A percentile compares a stretch with the other conserved stretches of the same genome.
These are phyloP conservation scores for Lecanicillium sp. DNA, from an alignment of 2,329 filamentous ascomycete species.

Conservation along the genomic window DNA sequence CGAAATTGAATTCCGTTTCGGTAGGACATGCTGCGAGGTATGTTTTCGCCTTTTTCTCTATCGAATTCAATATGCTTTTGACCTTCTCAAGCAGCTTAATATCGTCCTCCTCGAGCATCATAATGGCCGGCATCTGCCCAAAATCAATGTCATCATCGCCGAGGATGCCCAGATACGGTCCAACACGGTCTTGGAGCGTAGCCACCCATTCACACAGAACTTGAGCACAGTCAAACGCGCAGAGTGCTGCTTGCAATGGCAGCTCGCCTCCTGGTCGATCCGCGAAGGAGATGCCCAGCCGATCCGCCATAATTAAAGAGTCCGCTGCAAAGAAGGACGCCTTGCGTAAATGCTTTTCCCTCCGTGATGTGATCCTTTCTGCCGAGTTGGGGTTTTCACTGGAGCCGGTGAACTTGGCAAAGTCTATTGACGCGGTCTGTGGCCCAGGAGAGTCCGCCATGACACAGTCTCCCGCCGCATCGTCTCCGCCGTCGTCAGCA, in stretches of 20 bases:
- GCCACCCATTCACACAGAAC: slow-evolving; percentile 92
- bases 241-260: slow-evolving; percentile 84
- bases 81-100: slow-evolving; percentile 78
- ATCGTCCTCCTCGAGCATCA: slow-evolving; percentile 89
- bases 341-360: slow-evolving; percentile 82
- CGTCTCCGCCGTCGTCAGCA: slow-evolving; percentile 33
- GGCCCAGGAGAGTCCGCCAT: slow-evolving; percentile 45
- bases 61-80: slow-evolving; percentile 65
- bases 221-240: slow-evolving; percentile 87
- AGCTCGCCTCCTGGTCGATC: slow-evolving; percentile 79
- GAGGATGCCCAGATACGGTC: slow-evolving; percentile 77
- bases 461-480: slow-evolving; percentile 36
- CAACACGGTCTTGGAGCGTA: slow-evolving; percentile 89
- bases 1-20: slow-evolving; percentile 45
- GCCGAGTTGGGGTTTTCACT: slow-evolving; percentile 3
- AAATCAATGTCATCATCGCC: slow-evolving; percentile 77
- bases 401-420: slow-evolving; percentile 26
- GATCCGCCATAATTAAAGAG: slow-evolving; percentile 81
- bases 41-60: slow-evolving; percentile 69
- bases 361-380: slow-evolving; percentile 38
- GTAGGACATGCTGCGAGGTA: slow-evolving; percentile 42
- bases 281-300: slow-evolving; percentile 75
- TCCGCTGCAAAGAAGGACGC: slow-evolving; percentile 95
- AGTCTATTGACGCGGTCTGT: slow-evolving; percentile 40
- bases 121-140: slow-evolving; percentile 72